Percentiles rank a stretch among this genome's conserved stretches.
Conservation (phyloP, 2,329 filamentous ascomycete species). For the Dryadomyces quercivorus region DNA sequence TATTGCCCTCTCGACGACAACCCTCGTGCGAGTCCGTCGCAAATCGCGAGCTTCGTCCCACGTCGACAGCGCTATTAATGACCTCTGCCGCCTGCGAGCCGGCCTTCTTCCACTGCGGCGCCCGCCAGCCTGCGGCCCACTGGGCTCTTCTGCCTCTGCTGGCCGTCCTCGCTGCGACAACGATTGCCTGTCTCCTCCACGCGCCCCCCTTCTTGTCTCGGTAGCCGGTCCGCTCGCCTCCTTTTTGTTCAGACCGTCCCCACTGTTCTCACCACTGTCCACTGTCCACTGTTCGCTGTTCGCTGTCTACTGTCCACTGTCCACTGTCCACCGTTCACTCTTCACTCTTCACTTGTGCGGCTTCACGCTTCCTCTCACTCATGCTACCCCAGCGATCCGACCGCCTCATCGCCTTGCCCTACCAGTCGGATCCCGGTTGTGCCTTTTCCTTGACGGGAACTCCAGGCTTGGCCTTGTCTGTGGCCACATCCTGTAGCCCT, state of each 20-base stretch:
- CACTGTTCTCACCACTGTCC: background rate
- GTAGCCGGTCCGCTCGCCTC: background rate
- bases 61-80: background rate
- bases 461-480: conserved; percentile 8
- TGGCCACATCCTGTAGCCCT: conserved; percentile 8
- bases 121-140: background rate
- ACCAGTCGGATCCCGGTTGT: background rate
- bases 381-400: background rate
- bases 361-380: background rate
- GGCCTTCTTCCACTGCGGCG: background rate
- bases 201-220: no score
- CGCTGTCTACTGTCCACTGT: no score
- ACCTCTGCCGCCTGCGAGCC: background rate
- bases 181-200: no score
- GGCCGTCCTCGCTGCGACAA: no score
- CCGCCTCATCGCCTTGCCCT: background rate
- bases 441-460: conserved; percentile 3
- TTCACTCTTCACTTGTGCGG: background rate
- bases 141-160: no score
- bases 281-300: no score
- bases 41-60: background rate
- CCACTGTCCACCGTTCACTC: no score
- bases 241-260: background rate
- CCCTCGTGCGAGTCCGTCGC: background rate
- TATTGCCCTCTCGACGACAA: background rate